Evolutionary conservation across 148 eudicot genomes (phyloP), one percentile per base, ranked within the genome.

Genomic region (Chenopodium formosanum): DNA sequence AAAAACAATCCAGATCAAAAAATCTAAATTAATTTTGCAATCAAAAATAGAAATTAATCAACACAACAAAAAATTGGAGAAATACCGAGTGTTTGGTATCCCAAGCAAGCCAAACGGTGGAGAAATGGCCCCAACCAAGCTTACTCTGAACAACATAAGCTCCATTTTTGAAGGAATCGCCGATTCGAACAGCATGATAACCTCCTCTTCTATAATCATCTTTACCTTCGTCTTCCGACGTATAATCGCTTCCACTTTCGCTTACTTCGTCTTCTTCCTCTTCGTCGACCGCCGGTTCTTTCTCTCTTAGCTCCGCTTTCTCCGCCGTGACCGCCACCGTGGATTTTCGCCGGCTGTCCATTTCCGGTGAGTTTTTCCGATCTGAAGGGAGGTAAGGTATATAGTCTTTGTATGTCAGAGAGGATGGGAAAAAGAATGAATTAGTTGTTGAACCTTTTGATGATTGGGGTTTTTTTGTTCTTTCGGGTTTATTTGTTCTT

Each of bases 91-190:
- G 86, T 84, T 73, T 85, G 70, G 92, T 89, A 56, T 94, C 98
- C 91, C 91, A 92, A 76, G 98, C 93, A 69, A 94, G 96, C 98
- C 98, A 94, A 80, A 94, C 98, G 76, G 96, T 92, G 76, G 98
- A 94, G 86, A 94, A 94, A 85, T 94, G 94, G 40, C 98, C 95
- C 98, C 98, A 94, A 31, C 98, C 95, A 60, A 94, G 98, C 89
- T 94, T 94, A 80, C 79, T 77, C 83, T 94, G 98, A n/a, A 88
- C 94, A 69, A 92, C 85, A 37, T 92, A 94, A 23, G 89, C 82
- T 19, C 89, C 94, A 76, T 89, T 85, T 74, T 88, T 90, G 84
- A 94, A 94, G 4, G 90, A 78, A 58, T 92, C 98, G n/a, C 92
- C 98, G 76, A 92, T 81, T 78, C 90, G 82, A 13, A 94, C 98